Percentiles rank a stretch among this genome's conserved stretches.
Conservation (phyloP, 805 yeast species). For the Sugiyamaella americana region DNA sequence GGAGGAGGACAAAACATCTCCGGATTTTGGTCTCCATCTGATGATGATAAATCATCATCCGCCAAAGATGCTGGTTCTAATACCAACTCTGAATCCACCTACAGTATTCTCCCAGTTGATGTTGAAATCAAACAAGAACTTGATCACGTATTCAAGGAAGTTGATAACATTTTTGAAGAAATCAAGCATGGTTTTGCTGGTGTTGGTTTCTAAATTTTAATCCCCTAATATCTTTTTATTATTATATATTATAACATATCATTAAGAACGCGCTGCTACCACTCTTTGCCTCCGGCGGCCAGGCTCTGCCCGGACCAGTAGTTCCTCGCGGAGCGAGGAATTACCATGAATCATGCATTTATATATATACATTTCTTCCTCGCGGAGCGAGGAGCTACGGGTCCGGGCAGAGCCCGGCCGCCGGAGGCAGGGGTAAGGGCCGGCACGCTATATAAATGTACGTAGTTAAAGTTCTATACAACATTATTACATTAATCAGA, state of each 20-base stretch:
- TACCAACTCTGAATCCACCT: constrained; percentile 7
- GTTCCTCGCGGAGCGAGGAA: too few species aligned
- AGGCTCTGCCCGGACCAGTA: too few species aligned
- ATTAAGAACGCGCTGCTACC: neutral
- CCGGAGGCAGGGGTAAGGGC: too few species aligned
- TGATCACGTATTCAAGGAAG: constrained; percentile 11
- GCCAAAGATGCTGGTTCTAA: constrained; percentile 27
- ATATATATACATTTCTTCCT: too few species aligned
- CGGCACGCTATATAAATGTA: too few species aligned
- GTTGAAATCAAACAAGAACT: constrained; percentile 13
- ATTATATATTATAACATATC: neutral
- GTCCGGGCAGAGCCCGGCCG: too few species aligned
- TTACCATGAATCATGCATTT: too few species aligned
- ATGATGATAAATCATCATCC: constrained; percentile 2
- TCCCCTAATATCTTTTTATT: neutral
- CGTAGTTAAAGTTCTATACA: too few species aligned
- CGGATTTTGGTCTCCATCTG: constrained; percentile 39
- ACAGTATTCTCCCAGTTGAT: constrained; percentile 20
- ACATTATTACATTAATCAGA: too few species aligned
- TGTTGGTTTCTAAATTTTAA: constrained; percentile 16
- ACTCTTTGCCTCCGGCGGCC: too few species aligned
- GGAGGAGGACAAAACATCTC: constrained; percentile 54
- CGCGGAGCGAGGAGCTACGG: too few species aligned
- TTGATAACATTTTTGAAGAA: constrained; percentile 16
- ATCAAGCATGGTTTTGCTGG: constrained; percentile 19